phyloP scores from a whole-genome alignment of 2,329 filamentous ascomycete genomes.

The Amesomyces nigricolor region DNA sequence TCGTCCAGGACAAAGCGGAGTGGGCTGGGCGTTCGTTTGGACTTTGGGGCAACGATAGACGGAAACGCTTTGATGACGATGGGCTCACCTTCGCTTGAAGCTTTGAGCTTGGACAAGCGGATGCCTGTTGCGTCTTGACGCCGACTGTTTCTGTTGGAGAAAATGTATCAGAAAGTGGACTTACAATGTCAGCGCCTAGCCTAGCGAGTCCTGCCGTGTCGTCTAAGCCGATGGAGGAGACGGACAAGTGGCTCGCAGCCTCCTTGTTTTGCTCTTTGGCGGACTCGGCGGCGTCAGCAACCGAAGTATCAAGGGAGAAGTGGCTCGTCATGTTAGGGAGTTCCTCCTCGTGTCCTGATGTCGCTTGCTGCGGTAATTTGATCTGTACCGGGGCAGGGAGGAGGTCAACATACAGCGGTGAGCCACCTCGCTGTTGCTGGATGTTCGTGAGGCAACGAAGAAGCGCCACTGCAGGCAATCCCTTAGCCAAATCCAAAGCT shows the following conservation, averaged over 20 bases:
- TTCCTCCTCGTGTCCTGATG: too few relatives aligned
- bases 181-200: neutral
- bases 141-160: neutral
- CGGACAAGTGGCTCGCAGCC: conserved; percentile 2
- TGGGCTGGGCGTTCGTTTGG: neutral
- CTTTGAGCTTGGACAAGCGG: neutral
- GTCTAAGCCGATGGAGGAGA: neutral
- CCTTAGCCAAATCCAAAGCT: neutral
- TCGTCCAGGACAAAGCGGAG: neutral
- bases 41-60: neutral
- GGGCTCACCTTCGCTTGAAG: neutral
- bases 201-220: neutral
- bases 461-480: too few relatives aligned
- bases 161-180: neutral
- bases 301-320: too few relatives aligned
- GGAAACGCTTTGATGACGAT: neutral
- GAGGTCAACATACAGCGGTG: too few relatives aligned
- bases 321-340: too few relatives aligned
- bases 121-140: neutral
- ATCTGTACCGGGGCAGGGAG: neutral
- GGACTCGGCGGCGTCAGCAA: too few relatives aligned
- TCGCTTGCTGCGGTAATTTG: neutral
- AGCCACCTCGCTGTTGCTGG: too few relatives aligned
- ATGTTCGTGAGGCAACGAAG: neutral
- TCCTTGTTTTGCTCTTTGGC: neutral